Percentiles rank a stretch among this genome's conserved stretches.
Conservation (phyloP, 2,329 filamentous ascomycete genomes). For the Monosporascus sp. region DNA sequence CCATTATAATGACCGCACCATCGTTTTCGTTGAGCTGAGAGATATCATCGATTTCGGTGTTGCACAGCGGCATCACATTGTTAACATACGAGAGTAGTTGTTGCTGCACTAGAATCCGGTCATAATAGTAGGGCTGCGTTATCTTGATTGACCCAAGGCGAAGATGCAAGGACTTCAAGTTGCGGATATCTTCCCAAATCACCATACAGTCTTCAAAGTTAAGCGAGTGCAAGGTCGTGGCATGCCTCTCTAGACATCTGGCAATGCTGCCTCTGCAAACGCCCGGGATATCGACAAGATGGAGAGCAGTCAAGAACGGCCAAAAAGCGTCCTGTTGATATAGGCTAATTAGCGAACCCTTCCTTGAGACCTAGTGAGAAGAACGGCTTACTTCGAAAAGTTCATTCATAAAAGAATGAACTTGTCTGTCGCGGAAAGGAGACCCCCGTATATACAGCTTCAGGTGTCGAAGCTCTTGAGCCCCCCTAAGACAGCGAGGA, state of each 20-base stretch:
- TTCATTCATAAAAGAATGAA: too few species aligned
- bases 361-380: too few species aligned
- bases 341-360: too few species aligned
- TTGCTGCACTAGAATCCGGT: not conserved
- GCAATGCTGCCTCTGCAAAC: too few species aligned
- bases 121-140: not conserved
- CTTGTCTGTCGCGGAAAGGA: too few species aligned
- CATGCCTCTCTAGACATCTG: not conserved
- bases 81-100: not conserved
- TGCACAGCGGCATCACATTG: not conserved
- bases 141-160: not conserved
- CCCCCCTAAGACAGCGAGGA: not conserved
- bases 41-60: not conserved
- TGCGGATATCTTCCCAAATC: not conserved
- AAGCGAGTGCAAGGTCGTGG: not conserved
- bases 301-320: too few species aligned
- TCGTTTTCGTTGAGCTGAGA: not conserved
- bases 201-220: not conserved
- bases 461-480: not conserved
- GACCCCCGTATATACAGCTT: not conserved
- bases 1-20: not conserved
- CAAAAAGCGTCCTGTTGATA: too few species aligned
- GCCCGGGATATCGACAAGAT: too few species aligned
- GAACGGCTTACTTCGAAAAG: too few species aligned
- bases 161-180: not conserved